Conservation (phyloP, 768 basidiomycete species). For the Strobilomyces confusus region DNA sequence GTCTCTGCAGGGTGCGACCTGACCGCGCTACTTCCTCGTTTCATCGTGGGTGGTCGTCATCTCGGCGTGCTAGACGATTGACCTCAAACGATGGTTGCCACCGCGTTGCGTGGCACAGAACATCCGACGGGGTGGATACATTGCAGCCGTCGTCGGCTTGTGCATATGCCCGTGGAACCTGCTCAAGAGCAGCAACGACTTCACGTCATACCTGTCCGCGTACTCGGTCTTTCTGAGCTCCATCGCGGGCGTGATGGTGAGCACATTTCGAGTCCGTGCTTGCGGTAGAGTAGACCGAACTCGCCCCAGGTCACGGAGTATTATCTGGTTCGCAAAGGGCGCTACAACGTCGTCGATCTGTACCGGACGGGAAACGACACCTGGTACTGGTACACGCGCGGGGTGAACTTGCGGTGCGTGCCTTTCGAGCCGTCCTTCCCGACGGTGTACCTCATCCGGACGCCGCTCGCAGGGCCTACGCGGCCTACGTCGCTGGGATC, state of each 20-base stretch:
- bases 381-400: constrained; percentile 75
- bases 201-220: constrained; percentile 78
- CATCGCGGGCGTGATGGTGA: constrained; percentile 76
- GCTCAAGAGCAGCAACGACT: constrained; percentile 66
- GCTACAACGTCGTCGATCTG: constrained; percentile 67
- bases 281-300: not conserved
- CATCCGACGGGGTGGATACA: constrained; percentile 80
- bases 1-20: constrained; percentile 82
- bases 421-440: not conserved
- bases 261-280: constrained; percentile 11
- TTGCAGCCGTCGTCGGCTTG: constrained; percentile 74
- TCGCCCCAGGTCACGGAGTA: constrained; percentile 65
- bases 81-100: not conserved
- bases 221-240: constrained; percentile 81
- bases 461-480: constrained; percentile 46
- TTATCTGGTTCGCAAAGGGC: constrained; percentile 67
- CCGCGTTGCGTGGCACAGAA: constrained; percentile 39
- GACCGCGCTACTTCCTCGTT: constrained; percentile 73
- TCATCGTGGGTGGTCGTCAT: constrained; percentile 47
- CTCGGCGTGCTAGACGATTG: not conserved
- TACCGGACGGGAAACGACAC: constrained; percentile 54
- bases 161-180: constrained; percentile 78
- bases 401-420: constrained; percentile 63
- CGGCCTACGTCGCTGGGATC: constrained; percentile 68
- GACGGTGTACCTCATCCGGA: not conserved